Evolutionary conservation across 495 filamentous ascomycete genomes (phyloP), one percentile per base, ranked within the genome.

Genomic region (Penicillium cataractarum): DNA sequence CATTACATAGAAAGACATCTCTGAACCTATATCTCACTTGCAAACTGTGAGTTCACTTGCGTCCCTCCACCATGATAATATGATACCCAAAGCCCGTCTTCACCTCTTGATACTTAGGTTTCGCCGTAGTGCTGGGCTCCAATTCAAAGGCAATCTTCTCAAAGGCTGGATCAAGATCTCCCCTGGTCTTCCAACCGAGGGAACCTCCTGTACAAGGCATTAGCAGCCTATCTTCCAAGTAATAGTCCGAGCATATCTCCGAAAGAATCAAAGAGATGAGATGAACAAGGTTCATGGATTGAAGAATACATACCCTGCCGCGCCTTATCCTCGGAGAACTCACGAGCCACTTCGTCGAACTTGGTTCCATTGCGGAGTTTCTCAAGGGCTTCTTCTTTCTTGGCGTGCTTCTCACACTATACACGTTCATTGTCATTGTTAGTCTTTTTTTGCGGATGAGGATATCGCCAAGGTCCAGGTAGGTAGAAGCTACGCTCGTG

Each of bases 41-140:
- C 1, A 32, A 27, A 8, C 2, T 21, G 6, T 2, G 3, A 19
- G 6, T 21, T 70, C 64, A 90, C 69, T 89, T 89, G 69, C 89
- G 76, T 29, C 87, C 89, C 65, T 89, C 90, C 4, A 97, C 91
- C 88, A 97, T 95, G 59, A 97, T 88, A 57, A 97, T 87, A 76
- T 97, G 93, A 81, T 97, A 97, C n/a, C 93, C 93, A 78, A 88
- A 88, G 9, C 82, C 80, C 3, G 92, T 94, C 80, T 96, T 96
- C 32, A 87, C 89, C 77, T 96, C 90, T 15, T 77, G 90, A 71
- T 84, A 90, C 69, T 88, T 89, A 7, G 93, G 91, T 60, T 81
- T 91, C 13, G 71, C 83, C n/a, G 88, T 92, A 22, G 89, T 89
- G 72, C 90, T 93, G 0, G 86, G 79, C 65, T 91, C 89, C 40